Percentiles rank a stretch among this genome's conserved stretches.
These are phyloP conservation scores for Inonotus obliquus DNA, from an alignment of 1,284 basidiomycete genomes.

Conservation along the genomic window DNA sequence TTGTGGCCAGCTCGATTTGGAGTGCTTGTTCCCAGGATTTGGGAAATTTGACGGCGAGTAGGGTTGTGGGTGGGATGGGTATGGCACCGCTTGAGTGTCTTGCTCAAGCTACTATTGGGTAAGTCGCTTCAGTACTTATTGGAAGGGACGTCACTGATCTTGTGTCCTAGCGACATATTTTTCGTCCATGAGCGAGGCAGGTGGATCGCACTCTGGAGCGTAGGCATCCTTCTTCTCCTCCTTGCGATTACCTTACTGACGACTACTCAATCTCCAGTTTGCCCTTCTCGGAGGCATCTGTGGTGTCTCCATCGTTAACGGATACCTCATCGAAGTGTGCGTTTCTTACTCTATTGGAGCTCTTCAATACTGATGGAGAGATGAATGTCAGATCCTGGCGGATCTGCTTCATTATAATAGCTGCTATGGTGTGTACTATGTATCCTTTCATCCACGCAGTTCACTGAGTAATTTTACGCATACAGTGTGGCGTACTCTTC, in stretches of 20 bases:
- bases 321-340: conserved; percentile 21
- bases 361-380: not conserved
- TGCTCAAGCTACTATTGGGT: conserved; percentile 20
- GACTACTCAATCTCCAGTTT: conserved; percentile 9
- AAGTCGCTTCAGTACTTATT: not conserved
- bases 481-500: conserved; percentile 17
- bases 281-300: conserved; percentile 21
- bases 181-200: conserved; percentile 21
- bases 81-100: conserved; percentile 22
- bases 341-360: not conserved
- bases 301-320: conserved; percentile 21
- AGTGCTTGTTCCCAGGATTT: conserved; percentile 17
- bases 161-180: conserved; percentile 19
- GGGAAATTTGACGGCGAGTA: conserved; percentile 19
- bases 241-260: not conserved
- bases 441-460: not conserved
- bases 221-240: conserved; percentile 3
- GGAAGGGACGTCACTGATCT: too few species aligned
- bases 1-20: conserved; percentile 19
- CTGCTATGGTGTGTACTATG: conserved; percentile 13
- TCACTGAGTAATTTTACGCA: not conserved
- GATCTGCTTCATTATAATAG: conserved; percentile 20
- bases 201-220: conserved; percentile 21
- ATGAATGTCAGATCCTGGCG: conserved; percentile 17
- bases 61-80: conserved; percentile 21